phyloP scores from a whole-genome alignment of 2,329 filamentous ascomycete genomes.

The Penicillium aurantiogriseum region DNA sequence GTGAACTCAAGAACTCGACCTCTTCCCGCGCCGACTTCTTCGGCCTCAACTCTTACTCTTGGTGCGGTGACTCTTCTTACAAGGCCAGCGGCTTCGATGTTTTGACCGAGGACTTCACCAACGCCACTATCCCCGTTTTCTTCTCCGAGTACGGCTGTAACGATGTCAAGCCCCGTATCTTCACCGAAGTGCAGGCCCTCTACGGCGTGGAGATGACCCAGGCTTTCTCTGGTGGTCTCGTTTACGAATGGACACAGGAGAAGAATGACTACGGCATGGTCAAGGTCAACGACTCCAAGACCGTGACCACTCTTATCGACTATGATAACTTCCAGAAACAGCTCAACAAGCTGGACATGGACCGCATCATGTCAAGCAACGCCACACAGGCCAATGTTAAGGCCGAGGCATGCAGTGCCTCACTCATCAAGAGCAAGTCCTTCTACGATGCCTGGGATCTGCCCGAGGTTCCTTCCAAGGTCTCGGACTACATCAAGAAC shows the following conservation, averaged over 20 bases:
- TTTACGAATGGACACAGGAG: conserved; percentile 53
- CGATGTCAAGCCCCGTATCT: conserved; percentile 54
- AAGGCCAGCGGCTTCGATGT: conserved; percentile 55
- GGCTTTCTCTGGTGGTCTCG: conserved; percentile 57
- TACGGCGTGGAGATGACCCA: conserved; percentile 60
- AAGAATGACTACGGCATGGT: conserved; percentile 57
- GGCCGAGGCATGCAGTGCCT: conserved; percentile 63
- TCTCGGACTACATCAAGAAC: conserved; percentile 69
- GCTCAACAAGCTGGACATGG: conserved; percentile 72
- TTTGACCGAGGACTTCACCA: conserved; percentile 58
- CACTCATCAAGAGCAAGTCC: conserved; percentile 62
- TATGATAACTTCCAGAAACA: conserved; percentile 73
- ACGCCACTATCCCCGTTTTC: conserved; percentile 61
- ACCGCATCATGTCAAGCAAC: conserved; percentile 62
- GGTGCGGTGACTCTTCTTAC: conserved; percentile 61
- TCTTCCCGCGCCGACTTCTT: conserved; percentile 62
- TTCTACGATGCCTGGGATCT: conserved; percentile 81
- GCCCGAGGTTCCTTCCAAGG: conserved; percentile 65
- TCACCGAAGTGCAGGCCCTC: conserved; percentile 60
- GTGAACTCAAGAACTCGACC: conserved; percentile 50
- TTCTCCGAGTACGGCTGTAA: conserved; percentile 69
- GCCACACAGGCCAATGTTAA: conserved; percentile 54
- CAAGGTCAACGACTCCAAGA: conserved; percentile 57
- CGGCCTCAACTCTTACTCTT: conserved; percentile 67
- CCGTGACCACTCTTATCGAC: conserved; percentile 60